Evolutionary conservation across 1,284 basidiomycete species (phyloP), one percentile per base, ranked within the genome.

Genomic region (Papiliotrema nemorosa): DNA sequence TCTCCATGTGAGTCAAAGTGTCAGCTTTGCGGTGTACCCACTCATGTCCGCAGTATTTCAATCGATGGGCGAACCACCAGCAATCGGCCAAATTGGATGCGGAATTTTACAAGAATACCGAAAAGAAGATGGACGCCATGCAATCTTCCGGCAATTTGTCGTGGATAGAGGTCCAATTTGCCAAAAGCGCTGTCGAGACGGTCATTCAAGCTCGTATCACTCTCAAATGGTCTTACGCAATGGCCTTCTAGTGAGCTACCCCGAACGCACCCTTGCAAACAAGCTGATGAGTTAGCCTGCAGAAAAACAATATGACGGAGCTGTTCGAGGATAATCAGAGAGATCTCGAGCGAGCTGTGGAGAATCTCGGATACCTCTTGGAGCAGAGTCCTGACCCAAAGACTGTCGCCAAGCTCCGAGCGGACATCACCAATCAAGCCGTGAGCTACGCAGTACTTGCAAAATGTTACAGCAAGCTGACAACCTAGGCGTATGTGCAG

Each of bases 121-220:
- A 98, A 81, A 93, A 93, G 82, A 97, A 97, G 84, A 98, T 98
- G 94, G 92, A 97, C 75, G 90, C 96, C 76, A 94, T 98, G 87
- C 94, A 97, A 77, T 82, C 90, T 57, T 86, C 85, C 7, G 90
- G 90, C 1, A 82, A 85, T 49, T 77, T 98, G 34, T 92, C 91
- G 3, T 98, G 94, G 94, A 97, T 97, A 62, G 93, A 98, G 76
- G 93, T 93, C 31, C 94, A 97, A 74, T 98, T 98, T 76, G 91
- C 97, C 78, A 90, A 90, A 77, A 93, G 94, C 74, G 94, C 94
- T 0, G 91, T 97, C 2, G 92, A 97, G 66, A 86, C 87, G 63
- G 85, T 90, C 10, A 83, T 86, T 59, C 87, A 86, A 70, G 97
- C 93, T 69, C 84, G 94, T 31, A 90, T 86, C 79, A 97, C 94